phyloP scores from a whole-genome alignment of 192 early-diverging fungal genomes.

The Dispira simplex region DNA sequence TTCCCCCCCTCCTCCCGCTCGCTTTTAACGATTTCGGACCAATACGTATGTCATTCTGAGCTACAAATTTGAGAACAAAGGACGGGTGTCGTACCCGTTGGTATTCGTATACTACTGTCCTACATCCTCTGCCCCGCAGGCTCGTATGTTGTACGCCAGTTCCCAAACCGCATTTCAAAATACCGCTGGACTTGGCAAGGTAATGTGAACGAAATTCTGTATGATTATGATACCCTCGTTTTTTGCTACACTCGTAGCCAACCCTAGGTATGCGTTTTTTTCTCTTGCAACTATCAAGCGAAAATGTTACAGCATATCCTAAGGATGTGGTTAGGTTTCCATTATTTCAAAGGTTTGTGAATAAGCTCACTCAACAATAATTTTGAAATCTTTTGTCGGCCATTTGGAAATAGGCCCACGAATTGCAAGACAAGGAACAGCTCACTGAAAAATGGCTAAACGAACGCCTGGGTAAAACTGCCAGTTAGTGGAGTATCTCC shows the following conservation, averaged over 20 bases:
- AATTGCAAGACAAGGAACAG: slow-evolving; percentile 48
- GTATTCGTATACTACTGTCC: slow-evolving; percentile 54
- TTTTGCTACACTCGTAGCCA: too few species aligned
- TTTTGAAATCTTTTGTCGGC: too few species aligned
- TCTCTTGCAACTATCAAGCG: too few species aligned
- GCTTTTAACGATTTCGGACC: slow-evolving; percentile 13
- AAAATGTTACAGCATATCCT: too few species aligned
- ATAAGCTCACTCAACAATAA: too few species aligned
- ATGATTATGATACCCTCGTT: too few species aligned
- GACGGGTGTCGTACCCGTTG: slow-evolving; percentile 57
- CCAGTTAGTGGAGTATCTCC: slow-evolving; percentile 6
- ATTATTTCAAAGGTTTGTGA: too few species aligned
- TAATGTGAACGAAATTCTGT: neutral
- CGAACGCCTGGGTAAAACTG: slow-evolving; percentile 25
- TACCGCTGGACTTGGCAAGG: slow-evolving; percentile 45
- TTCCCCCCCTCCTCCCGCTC: too few species aligned
- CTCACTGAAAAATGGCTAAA: slow-evolving; percentile 54
- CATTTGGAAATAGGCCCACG: slow-evolving; percentile 31
- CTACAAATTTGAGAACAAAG: slow-evolving; percentile 40
- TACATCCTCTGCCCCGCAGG: slow-evolving; percentile 24
- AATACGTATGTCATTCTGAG: slow-evolving; percentile 31
- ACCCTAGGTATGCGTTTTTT: too few species aligned
- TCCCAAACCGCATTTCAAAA: slow-evolving; percentile 44
- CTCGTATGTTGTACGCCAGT: slow-evolving; percentile 37
- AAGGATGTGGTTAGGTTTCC: too few species aligned